A percentile compares a stretch with the other conserved stretches of the same genome.
Conservation (phyloP, 2,329 filamentous ascomycete species). For the Septoria linicola region DNA sequence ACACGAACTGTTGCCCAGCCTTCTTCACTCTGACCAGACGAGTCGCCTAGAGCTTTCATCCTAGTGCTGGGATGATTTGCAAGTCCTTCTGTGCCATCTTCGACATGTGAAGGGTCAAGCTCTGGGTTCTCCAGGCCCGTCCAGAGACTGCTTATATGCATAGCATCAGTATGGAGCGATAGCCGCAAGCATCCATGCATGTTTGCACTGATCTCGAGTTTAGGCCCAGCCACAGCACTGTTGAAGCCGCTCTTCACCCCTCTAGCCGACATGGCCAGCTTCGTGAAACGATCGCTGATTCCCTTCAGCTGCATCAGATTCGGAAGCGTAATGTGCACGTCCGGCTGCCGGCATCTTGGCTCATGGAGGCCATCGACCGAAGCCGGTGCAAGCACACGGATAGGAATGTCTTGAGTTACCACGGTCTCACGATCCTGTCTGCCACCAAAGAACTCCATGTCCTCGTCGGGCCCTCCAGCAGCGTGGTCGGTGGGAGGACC, state of each 20-base stretch:
- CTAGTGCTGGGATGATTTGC: constrained; percentile 78
- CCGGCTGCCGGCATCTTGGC: constrained; percentile 83
- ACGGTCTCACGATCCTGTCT: constrained; percentile 79
- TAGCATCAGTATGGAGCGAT: constrained; percentile 75
- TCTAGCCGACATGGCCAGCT: constrained; percentile 61
- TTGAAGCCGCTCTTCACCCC: constrained; percentile 37
- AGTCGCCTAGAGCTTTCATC: constrained; percentile 61
- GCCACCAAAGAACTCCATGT: constrained; percentile 47
- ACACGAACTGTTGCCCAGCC: constrained; percentile 88
- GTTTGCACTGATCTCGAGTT: constrained; percentile 85
- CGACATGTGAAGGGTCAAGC: constrained; percentile 73
- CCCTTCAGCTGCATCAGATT: constrained; percentile 84
- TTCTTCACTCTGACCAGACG: constrained; percentile 67
- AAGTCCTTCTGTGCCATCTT: constrained; percentile 62
- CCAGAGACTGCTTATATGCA: constrained; percentile 85
- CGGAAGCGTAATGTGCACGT: constrained; percentile 90
- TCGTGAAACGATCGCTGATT: constrained; percentile 93
- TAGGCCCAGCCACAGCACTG: constrained; percentile 48
- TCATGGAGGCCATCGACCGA: constrained; percentile 93
- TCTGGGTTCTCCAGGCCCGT: constrained; percentile 81
- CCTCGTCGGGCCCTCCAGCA: constrained; percentile 29
- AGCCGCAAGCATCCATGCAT: constrained; percentile 87
- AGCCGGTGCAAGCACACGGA: constrained; percentile 79
- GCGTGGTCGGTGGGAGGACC: constrained; percentile 17
- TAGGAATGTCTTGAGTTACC: constrained; percentile 94